Percentiles rank a stretch among this genome's conserved stretches.
These are phyloP conservation scores for Boletus insuetus DNA, from an alignment of 768 basidiomycete genomes.

Conservation along the genomic window DNA sequence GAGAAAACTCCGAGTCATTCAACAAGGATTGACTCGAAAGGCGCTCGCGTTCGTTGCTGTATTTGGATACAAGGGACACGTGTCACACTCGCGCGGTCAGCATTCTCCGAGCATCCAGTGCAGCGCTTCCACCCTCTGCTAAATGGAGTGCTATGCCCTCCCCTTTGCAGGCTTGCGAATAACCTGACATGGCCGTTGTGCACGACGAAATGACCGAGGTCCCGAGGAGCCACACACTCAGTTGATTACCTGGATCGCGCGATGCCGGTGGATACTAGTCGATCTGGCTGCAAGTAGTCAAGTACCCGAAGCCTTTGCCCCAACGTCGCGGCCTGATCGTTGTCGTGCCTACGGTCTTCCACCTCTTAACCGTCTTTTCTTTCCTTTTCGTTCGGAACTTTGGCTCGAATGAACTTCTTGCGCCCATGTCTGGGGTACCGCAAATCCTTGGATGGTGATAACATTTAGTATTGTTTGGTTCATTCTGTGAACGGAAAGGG, in stretches of 20 bases:
- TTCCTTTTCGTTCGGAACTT: constrained; percentile 5
- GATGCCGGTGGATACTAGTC: background rate
- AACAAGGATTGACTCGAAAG: no score
- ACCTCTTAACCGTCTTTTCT: background rate
- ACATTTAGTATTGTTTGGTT: no score
- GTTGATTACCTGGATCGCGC: background rate
- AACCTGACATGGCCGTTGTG: background rate
- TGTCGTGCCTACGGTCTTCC: constrained; percentile 7
- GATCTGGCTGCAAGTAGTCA: background rate
- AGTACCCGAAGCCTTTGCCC: background rate
- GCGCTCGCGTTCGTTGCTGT: no score
- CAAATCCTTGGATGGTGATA: background rate
- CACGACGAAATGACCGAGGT: constrained; percentile 14
- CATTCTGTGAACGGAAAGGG: no score
- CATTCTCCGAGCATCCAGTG: no score
- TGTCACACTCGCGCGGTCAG: no score
- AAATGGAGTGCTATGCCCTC: background rate
- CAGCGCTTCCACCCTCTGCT: background rate
- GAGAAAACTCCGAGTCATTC: no score
- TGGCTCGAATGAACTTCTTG: background rate
- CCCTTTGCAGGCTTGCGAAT: background rate
- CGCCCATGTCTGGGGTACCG: background rate
- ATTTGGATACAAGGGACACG: no score
- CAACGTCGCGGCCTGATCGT: background rate
- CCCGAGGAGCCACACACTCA: constrained; percentile 3